Base-by-base conservation (phyloP, 768 basidiomycete genomes). In the Macrolepiota dolichaula region DNA sequence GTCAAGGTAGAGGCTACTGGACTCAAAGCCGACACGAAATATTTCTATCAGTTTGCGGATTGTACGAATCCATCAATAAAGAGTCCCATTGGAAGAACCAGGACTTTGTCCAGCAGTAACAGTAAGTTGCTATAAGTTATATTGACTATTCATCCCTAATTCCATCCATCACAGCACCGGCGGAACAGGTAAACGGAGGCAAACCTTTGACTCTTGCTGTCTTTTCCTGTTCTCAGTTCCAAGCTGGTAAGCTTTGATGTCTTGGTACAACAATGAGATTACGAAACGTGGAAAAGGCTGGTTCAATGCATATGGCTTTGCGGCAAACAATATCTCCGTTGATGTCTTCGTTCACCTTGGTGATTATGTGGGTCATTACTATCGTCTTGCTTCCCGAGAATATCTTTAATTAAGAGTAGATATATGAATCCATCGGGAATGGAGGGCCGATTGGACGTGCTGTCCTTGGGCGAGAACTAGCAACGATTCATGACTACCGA, bases 231-330 rank as follows among this genome's bases (percentile, higher is more conserved):
- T 83, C 83, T 4, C 81, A 80, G 58, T 83, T 72, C 64, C 84
- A 82, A 68, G 71, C 73, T 44, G 81, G 82, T 78, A 55, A 22
- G 71, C 42, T n/a, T 17, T 17, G 2, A 1, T 12, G 25, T 49
- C n/a, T 6, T 12, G 22, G 10, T 35, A 9, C 46, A 25, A 35
- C 38, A 35, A 32, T 17, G 36, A 15, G 29, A 40, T 44, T 13
- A 27, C 38, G 37, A 32, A 42, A 0, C 44, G 35, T 19, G 35
- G 7, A 36, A 47, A 64, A 81, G 83, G 83, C 1, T 84, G 77
- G 71, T 86, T 85, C 74, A 85, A 84, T 68, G 84, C 84, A 10
- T 86, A 85, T 66, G 82, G 81, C 2, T 75, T 79, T 51, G 83
- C 82, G 6, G 80, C 82, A 17, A 79, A 78, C 60, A 81, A 82